Evolutionary conservation across 2,329 filamentous ascomycete genomes (phyloP), one percentile per base, ranked within the genome.

Genomic region (Macroventuria anomochaeta): DNA sequence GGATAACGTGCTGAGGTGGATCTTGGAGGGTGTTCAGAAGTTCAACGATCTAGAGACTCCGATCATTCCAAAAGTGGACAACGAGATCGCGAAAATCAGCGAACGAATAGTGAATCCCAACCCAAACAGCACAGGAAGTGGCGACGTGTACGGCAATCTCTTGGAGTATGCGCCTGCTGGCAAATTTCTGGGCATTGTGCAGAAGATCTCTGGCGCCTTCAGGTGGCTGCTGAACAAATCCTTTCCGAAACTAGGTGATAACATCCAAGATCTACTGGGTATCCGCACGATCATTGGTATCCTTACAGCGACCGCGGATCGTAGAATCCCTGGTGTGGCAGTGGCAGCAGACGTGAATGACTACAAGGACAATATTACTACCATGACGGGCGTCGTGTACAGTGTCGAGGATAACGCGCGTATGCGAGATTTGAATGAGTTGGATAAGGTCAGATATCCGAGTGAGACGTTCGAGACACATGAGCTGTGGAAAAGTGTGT

Each of bases 101-200:
- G 29, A 32, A 2, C 49, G 54, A 12, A 57, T 71, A 18, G 62
- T 56, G 1, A 41, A 25, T 20, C 61, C 61, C 4, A 13, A 13
- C 2, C 29, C 44, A 7, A 39, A 54, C 1, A 46, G 43, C 2
- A 66, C 62, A 2, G 72, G 72, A 2, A 69, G 63, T 25, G 72
- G 72, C 11, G 72, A 75, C 12, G 62, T 74, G 8, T 73, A 73
- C 54, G 63, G 64, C 46, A 55, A 68, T 12, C 55, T 71, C 0
- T 55, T 72, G 0, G 48, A 59, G 3, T 73, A 70, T 36, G 70
- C 58, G 1, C 72, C 72, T 2, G 68, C 58, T 1, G 72, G 72
- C 31, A 34, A 37, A 13, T 13, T 74, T 3, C 46, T 62, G 5
- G 49, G 55, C 5, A 23, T 50, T 0, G 32, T 72, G 0, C 57